Evolutionary conservation across 495 filamentous ascomycete species (phyloP).

Genomic region (Penicillium cataractarum): DNA sequence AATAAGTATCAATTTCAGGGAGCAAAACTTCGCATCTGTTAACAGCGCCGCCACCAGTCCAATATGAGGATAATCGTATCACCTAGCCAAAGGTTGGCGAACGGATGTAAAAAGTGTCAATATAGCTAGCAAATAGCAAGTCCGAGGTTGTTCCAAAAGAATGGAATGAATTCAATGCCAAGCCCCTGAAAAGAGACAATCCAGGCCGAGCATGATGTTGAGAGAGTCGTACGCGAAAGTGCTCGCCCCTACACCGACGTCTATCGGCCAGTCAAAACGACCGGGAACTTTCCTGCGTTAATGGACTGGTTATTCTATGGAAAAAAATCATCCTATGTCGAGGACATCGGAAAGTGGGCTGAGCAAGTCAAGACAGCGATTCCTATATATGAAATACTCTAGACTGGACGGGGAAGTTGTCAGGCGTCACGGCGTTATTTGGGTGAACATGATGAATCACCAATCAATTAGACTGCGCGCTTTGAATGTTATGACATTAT

Average conservation of each 20-base stretch:
- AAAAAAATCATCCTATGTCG: too few species aligned
- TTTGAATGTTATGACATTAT: too few species aligned
- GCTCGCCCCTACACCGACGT: conserved; percentile 37
- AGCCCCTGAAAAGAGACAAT: conserved; percentile 26
- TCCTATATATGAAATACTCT: too few species aligned
- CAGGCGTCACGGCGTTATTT: too few species aligned
- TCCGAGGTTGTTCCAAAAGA: conserved; percentile 32
- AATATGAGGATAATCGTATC: conserved; percentile 38
- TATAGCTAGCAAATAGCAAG: conserved; percentile 32
- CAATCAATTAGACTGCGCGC: too few species aligned
- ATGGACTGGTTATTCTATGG: conserved; percentile 40
- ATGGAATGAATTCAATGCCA: conserved; percentile 35
- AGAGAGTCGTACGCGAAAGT: conserved; percentile 37
- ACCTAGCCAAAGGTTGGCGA: conserved; percentile 29
- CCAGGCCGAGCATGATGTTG: conserved; percentile 36
- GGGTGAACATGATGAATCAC: too few species aligned
- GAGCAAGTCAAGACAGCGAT: too few species aligned
- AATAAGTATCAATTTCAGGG: background rate
- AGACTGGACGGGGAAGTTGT: too few species aligned
- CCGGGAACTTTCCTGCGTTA: conserved; percentile 33
- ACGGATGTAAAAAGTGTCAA: conserved; percentile 36
- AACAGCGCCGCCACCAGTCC: conserved; percentile 34
- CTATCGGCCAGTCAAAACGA: conserved; percentile 34
- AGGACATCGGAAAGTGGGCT: too few species aligned
- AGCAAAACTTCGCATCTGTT: background rate